Percentiles rank a stretch among this genome's conserved stretches.
Evolutionary conservation across 768 basidiomycete species (phyloP).

Genomic region (Kwoniella dendrophila): DNA sequence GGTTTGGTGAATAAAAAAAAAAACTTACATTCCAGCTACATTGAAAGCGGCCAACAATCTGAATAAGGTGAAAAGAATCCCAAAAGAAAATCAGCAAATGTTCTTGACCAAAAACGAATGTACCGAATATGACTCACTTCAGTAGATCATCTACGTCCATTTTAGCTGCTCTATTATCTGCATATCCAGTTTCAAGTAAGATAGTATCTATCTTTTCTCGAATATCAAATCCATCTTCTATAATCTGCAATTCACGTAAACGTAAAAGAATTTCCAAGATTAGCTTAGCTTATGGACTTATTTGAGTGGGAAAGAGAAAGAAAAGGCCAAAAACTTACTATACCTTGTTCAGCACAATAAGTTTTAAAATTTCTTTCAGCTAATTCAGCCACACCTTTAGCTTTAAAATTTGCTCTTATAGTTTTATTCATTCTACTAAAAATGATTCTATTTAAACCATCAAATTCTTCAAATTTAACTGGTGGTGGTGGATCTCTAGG

Average conservation of each 20-base stretch:
- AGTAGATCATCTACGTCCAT: slow-evolving; percentile 91
- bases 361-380: slow-evolving; percentile 90
- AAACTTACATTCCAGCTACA: slow-evolving; percentile 51
- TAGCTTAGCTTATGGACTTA: not conserved
- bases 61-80: no score
- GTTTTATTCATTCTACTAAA: slow-evolving; percentile 90
- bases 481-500: slow-evolving; percentile 95
- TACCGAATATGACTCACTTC: slow-evolving; percentile 71
- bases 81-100: no score
- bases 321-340: no score
- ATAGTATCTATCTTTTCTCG: slow-evolving; percentile 71
- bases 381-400: slow-evolving; percentile 93
- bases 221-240: slow-evolving; percentile 72
- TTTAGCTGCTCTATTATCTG: slow-evolving; percentile 81
- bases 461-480: slow-evolving; percentile 94
- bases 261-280: not conserved
- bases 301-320: no score
- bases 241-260: slow-evolving; percentile 59
- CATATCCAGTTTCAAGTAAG: slow-evolving; percentile 69
- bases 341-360: slow-evolving; percentile 75
- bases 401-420: slow-evolving; percentile 78
- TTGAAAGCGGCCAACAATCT: slow-evolving; percentile 54
- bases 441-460: slow-evolving; percentile 86
- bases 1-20: no score
- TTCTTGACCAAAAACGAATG: no score